Evolutionary conservation across 306 rosid genomes (phyloP), one percentile per base, ranked within the genome.

Genomic region (Cicer pinnatifidum): DNA sequence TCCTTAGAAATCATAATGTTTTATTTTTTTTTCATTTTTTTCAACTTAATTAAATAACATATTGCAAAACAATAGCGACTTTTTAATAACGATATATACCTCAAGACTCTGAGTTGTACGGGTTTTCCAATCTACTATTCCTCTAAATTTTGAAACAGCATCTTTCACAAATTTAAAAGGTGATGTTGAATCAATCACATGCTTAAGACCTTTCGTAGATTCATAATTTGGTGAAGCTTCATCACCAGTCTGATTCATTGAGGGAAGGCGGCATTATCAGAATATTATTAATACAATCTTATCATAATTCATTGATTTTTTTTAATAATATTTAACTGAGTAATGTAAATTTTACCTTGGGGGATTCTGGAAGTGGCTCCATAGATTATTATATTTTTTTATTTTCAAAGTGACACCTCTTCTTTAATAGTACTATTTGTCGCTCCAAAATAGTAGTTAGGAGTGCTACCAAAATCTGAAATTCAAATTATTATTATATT

Each of bases 111-210:
- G 82, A 13, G 75, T 70, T 77, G 84, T 61, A 56, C 80, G 84
- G 16, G 63, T 60, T 61, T 37, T 84, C 84, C 84, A 80, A 33
- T 84, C 87, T 9, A 80, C 6, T 44, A 75, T 72, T 40, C 84
- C 82, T 72, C 84, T 84, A 41, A 84, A 84, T 59, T 70, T 84
- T 43, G 58, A 77, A 57, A 80, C 84, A 62, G 77, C 82, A 46
- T 80, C 75, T 84, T 80, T 84, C 63, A 84, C 87, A 54, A 84
- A 84, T 64, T 84, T 82, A 73, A 84, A 23, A 9, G 87, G 87
- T 6, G 16, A n/a, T 60, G 80, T 66, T 33, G 82, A 80, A 45
- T 84, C 87, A 77, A 84, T 77, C 6, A 54, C 13, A 15, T 59
- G 38, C 69, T 69, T 68, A 23, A 71, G 52, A 62, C 17, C 9